Evolutionary conservation across 441 rosid species (phyloP).

Genomic region (Oxalis stricta): DNA sequence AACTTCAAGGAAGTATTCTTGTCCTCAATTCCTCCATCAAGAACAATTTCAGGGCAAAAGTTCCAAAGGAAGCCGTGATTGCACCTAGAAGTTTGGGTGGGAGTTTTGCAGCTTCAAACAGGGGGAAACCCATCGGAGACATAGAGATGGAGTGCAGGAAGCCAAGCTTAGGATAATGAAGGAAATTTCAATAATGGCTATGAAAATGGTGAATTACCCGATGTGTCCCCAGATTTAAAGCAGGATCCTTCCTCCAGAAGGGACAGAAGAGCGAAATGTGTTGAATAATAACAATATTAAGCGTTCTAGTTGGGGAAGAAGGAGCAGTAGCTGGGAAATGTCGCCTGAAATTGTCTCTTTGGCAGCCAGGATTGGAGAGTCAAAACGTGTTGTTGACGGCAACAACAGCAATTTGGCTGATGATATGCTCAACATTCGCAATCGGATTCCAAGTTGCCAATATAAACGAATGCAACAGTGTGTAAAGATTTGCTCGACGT

Average conservation of each 20-base stretch:
- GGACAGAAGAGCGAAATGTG: constrained; percentile 43
- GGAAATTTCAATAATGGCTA: constrained; percentile 30
- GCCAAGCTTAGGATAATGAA: constrained; percentile 29
- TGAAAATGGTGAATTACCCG: constrained; percentile 24
- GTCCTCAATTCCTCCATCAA: constrained; percentile 48
- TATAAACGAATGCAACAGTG: too few species aligned
- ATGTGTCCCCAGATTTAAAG: constrained; percentile 50
- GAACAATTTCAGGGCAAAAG: constrained; percentile 62
- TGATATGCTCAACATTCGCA: constrained; percentile 13
- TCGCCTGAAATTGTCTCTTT: constrained; percentile 41
- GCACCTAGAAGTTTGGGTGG: constrained; percentile 35
- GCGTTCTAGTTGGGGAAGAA: constrained; percentile 73
- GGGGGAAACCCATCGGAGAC: constrained; percentile 46
- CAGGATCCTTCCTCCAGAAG: constrained; percentile 54
- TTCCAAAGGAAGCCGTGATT: constrained; percentile 38
- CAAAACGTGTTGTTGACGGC: constrained; percentile 20
- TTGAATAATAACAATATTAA: constrained; percentile 51
- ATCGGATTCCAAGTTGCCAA: constrained; percentile 11
- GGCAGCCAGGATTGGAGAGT: constrained; percentile 33
- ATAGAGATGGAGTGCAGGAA: constrained; percentile 80
- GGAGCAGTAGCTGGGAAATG: constrained; percentile 74
- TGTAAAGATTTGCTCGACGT: too few species aligned
- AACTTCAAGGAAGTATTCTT: constrained; percentile 67
- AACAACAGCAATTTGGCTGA: constrained; percentile 14
- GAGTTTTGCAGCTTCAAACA: constrained; percentile 38